Base-by-base conservation (phyloP, 768 basidiomycete genomes). In the Mycena galopus region DNA sequence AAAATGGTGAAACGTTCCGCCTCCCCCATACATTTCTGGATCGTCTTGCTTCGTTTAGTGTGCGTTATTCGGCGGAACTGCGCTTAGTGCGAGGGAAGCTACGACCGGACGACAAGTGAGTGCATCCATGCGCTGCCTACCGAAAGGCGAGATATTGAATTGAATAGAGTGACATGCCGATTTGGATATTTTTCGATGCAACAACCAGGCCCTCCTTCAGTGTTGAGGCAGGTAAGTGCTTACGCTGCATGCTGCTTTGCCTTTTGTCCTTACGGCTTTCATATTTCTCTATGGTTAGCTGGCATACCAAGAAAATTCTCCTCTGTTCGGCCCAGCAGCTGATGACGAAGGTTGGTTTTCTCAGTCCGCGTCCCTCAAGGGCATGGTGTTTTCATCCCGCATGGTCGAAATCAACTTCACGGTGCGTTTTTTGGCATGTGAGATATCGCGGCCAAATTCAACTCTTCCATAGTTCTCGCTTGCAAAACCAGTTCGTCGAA, bases 171-270 rank as follows among this genome's bases (percentile, higher is more conserved):
- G 0, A 6, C n/a, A n/a, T 69, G 62, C 37, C 27, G 44, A 16
- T 72, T 75, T n/a, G 64, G 35, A 11, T 75, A 66, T 56, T 75
- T 75, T 53, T 75, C 74, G 17, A 75, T 75, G 71, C 44, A 35
- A 21, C 74, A 75, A 30, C 74, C 74, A 23, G 56, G 30, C 12
- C 51, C 44, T 51, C 60, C 73, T 55, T 73, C 73, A 14, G 6
- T 23, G 12, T 37, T 73, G 32, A n/a, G 73, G 30, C 58, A 67
- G 70, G 64, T 71, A 58, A 33, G 47, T 47, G 32, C 35, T n/a
- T 27, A 4, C 16, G 0, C 29, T 59, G 19, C 50, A 21, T 47
- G 17, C 29, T 21, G 5, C 16, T 10, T 47, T 9, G 21, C 23
- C n/a, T 9, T 25, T 30, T 33, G 27, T 42, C 30, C 21, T 37